Base-by-base conservation (phyloP, 2,329 filamentous ascomycete genomes). In the Alternaria solani region DNA sequence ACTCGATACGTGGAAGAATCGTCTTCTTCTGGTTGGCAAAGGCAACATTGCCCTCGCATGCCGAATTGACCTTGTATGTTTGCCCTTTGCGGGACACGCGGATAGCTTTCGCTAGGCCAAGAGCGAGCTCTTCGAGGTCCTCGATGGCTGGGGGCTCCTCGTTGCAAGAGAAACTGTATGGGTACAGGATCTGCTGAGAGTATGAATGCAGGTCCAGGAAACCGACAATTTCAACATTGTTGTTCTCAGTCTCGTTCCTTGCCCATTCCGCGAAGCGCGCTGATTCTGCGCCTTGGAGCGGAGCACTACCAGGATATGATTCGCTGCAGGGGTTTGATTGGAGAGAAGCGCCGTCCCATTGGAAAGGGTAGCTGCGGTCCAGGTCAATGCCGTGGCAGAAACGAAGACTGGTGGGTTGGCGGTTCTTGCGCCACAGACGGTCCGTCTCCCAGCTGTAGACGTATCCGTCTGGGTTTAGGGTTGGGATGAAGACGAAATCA, bases 161-260 rank as follows among this genome's bases (percentile, higher is more conserved):
- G 6, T 83, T 81, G 82, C 95, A 99, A 12, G 91, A 92, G 79
- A 92, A 97, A 5, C 91, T 89, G 76, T 94, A 98, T 0, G 95
- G 95, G 75, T 95, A 97, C 8, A 98, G 84, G 23, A 99, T 90
- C 79, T 97, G 91, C 80, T 99, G 94, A 0, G 93, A 96, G 78
- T 98, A 99, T 2, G 92, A 94, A 79, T 99, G 95, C 26, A 98
- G 84, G 76, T 99, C 95, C 44, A 98, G 76, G 65, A 96, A 90
- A 3, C 90, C 93, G n/a, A 94, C 86, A 67, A 98, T 93, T 16
- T 90, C 84, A 52, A 89, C 88, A 57, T 90, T 89, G 74, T 90
- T 87, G 66, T 88, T 83, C 7, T 86, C 82, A 0, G 90, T 93
- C 77, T 96, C 86, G 72, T 93, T 94, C 70, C 84, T 87, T 1